Percentiles rank a stretch among this genome's conserved stretches.
phyloP scores from a whole-genome alignment of 495 filamentous ascomycete species.

The Penicillium longicatenatum region DNA sequence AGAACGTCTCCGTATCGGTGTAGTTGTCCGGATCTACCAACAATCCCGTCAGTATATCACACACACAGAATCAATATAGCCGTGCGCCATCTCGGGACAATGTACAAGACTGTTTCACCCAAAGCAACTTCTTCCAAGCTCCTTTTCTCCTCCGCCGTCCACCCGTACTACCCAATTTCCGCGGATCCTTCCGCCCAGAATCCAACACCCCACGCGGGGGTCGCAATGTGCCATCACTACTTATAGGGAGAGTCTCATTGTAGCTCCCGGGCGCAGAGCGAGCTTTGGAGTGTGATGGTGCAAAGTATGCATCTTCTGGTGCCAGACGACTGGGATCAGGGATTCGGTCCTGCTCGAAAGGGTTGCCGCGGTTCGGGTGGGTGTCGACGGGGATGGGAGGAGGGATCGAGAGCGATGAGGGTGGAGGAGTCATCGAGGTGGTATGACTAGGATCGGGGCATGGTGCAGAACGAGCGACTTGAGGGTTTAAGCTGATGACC shows the following conservation, averaged over 20 bases:
- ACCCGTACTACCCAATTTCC: conserved; percentile 54
- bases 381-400: conserved; percentile 49
- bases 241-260: conserved; percentile 39
- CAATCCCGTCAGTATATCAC: conserved; percentile 6
- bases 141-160: conserved; percentile 65
- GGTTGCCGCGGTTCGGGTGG: conserved; percentile 44
- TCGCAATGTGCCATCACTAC: conserved; percentile 36
- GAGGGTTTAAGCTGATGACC: not conserved
- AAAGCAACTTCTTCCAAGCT: conserved; percentile 91
- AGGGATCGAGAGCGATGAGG: conserved; percentile 38
- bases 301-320: conserved; percentile 81
- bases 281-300: conserved; percentile 57
- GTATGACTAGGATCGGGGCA: conserved; percentile 33
- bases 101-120: conserved; percentile 95
- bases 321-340: conserved; percentile 64
- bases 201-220: conserved; percentile 40
- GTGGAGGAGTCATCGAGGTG: conserved; percentile 46
- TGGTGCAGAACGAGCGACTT: conserved; percentile 16
- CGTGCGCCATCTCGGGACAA: not conserved
- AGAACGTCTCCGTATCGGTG: conserved; percentile 92
- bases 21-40: conserved; percentile 91
- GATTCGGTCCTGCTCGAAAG: conserved; percentile 50
- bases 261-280: conserved; percentile 47
- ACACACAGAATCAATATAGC: not conserved
- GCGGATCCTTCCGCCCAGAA: conserved; percentile 38